phyloP scores from a whole-genome alignment of 2,329 filamentous ascomycete genomes.

The Penicillium sp. region DNA sequence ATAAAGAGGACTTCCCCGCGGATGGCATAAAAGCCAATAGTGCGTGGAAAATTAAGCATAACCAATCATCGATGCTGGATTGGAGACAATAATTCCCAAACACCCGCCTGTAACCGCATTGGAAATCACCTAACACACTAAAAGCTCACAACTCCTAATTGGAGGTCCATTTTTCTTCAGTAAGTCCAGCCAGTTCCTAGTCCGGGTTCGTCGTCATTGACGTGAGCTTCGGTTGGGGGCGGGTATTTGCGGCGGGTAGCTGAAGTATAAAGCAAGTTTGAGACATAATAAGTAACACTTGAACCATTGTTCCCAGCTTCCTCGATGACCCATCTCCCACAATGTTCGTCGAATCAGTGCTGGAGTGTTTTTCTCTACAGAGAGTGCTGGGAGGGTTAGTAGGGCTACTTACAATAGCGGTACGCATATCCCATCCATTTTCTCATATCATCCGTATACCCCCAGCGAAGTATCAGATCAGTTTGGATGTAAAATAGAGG shows the following conservation, averaged over 20 bases:
- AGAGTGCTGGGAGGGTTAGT: conserved; percentile 16
- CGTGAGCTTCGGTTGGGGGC: conserved; percentile 20
- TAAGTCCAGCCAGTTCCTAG: not conserved
- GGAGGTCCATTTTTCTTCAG: not conserved
- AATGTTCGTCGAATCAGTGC: conserved; percentile 26
- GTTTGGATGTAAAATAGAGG: not conserved
- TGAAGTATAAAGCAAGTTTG: conserved; percentile 20
- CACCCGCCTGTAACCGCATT: conserved; percentile 9
- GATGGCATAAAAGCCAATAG: not conserved
- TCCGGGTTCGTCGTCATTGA: conserved; percentile 17
- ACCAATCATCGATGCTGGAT: not conserved
- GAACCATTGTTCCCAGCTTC: not conserved
- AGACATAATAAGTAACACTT: not conserved
- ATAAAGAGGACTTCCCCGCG: conserved; percentile 2
- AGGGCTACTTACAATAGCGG: conserved; percentile 20
- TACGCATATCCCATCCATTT: conserved; percentile 11
- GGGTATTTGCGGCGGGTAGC: conserved; percentile 22
- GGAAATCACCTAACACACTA: not conserved
- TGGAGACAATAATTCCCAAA: not conserved
- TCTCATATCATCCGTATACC: not conserved
- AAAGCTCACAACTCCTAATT: not conserved
- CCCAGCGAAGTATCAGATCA: not conserved
- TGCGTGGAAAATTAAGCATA: conserved; percentile 5
- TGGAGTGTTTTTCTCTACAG: conserved; percentile 20
- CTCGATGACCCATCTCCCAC: conserved; percentile 7